Percentiles rank a stretch among this genome's conserved stretches.
Conservation (phyloP, 768 basidiomycete genomes). For the Favolaschia claudopus region DNA sequence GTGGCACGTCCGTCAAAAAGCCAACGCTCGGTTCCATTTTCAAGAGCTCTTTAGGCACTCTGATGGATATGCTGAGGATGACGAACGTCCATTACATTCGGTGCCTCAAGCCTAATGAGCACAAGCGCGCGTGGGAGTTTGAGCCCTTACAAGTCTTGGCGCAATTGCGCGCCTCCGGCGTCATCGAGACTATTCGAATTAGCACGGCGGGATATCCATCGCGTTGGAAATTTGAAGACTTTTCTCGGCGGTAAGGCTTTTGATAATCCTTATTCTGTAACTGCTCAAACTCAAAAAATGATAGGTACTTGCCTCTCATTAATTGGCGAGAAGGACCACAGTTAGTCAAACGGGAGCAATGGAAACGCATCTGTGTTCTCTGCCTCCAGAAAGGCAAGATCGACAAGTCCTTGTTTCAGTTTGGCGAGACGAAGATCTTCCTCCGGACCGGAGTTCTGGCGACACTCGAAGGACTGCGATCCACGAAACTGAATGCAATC, state of each 20-base stretch:
- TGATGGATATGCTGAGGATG: constrained; percentile 97
- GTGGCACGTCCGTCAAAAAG: constrained; percentile 24
- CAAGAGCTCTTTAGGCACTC: constrained; percentile 30
- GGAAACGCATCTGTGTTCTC: constrained; percentile 79
- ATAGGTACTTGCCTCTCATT: constrained; percentile 95
- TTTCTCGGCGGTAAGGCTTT: constrained; percentile 85
- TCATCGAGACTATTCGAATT: constrained; percentile 97
- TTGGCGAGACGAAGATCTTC: constrained; percentile 98
- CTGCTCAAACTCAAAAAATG: constrained; percentile 4
- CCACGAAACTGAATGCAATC: constrained; percentile 87
- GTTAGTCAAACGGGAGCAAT: constrained; percentile 82
- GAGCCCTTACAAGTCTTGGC: constrained; percentile 93
- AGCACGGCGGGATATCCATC: constrained; percentile 99
- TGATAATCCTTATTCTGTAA: not conserved
- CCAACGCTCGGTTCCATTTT: constrained; percentile 29
- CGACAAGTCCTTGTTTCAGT: constrained; percentile 95
- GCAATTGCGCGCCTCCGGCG: constrained; percentile 96
- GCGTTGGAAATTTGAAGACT: constrained; percentile 97
- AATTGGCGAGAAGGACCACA: constrained; percentile 84
- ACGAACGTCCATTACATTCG: constrained; percentile 99
- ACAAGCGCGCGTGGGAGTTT: constrained; percentile 96
- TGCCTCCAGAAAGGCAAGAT: constrained; percentile 87
- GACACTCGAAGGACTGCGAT: constrained; percentile 87
- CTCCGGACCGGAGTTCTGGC: constrained; percentile 99
- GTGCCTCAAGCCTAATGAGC: constrained; percentile 99